phyloP scores from a whole-genome alignment of 331 rosid species.

The Rhamnella rubrinervis region DNA sequence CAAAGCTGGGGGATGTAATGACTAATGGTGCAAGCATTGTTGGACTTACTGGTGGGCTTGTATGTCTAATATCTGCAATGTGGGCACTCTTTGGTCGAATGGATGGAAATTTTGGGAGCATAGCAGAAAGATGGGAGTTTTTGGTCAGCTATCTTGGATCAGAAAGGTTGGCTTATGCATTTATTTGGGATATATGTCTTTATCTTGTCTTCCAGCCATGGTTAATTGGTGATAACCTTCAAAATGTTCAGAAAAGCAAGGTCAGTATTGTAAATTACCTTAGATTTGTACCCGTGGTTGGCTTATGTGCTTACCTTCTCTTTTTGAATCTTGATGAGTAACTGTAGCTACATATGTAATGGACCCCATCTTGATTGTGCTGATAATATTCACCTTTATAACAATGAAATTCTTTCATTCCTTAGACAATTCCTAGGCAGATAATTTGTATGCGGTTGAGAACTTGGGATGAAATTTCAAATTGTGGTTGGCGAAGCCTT shows the following conservation, averaged over 20 bases:
- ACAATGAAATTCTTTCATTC: too few relatives aligned
- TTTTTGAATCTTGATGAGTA: slow-evolving; percentile 58
- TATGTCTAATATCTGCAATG: slow-evolving; percentile 55
- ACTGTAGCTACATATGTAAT: not conserved
- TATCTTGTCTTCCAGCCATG: slow-evolving; percentile 86
- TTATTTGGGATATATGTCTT: slow-evolving; percentile 90
- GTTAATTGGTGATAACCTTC: slow-evolving; percentile 83
- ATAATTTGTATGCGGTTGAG: too few relatives aligned
- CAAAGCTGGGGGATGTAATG: slow-evolving; percentile 65
- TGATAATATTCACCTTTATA: too few relatives aligned
- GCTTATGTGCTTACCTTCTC: slow-evolving; percentile 70
- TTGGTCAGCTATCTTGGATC: slow-evolving; percentile 69
- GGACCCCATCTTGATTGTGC: too few relatives aligned
- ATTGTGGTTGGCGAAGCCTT: too few relatives aligned
- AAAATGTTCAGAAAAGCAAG: slow-evolving; percentile 59
- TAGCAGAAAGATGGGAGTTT: slow-evolving; percentile 71
- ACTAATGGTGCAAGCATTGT: slow-evolving; percentile 59
- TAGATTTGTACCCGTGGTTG: slow-evolving; percentile 76
- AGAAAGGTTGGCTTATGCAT: slow-evolving; percentile 90
- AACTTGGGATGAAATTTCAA: too few relatives aligned
- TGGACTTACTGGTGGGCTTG: slow-evolving; percentile 65
- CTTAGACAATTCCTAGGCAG: too few relatives aligned
- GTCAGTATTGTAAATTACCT: slow-evolving; percentile 54
- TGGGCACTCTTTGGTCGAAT: slow-evolving; percentile 75
- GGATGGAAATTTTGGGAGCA: slow-evolving; percentile 67